Percentiles rank a stretch among this genome's conserved stretches.
These are phyloP conservation scores for Pythium utonaiense DNA, from an alignment of 352 stramenopile species.

Conservation along the genomic window DNA sequence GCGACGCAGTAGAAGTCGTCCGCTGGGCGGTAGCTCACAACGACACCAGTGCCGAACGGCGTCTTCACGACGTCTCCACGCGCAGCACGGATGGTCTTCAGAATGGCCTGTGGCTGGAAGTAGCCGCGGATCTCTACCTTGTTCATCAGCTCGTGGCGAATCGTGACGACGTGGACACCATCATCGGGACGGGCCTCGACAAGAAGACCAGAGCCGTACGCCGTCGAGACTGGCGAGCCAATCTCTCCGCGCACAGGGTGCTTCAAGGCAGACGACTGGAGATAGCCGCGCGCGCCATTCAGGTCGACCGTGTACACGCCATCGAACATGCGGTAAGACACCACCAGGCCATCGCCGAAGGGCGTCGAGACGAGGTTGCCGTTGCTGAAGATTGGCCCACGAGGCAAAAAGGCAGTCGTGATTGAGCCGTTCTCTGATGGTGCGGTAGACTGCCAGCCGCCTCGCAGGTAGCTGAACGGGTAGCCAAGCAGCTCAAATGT, in stretches of 20 bases:
- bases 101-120: constrained; percentile 53
- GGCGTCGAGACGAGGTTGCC: constrained; percentile 53
- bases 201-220: constrained; percentile 65
- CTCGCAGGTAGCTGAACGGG: constrained; percentile 65
- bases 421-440: constrained; percentile 22
- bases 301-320: constrained; percentile 61
- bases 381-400: constrained; percentile 30
- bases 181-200: constrained; percentile 54
- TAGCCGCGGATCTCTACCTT: constrained; percentile 50
- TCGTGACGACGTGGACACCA: constrained; percentile 64
- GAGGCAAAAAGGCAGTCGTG: not conserved
- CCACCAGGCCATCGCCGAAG: constrained; percentile 67
- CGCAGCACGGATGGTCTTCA: constrained; percentile 54
- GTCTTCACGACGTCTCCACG: constrained; percentile 77
- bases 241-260: constrained; percentile 49
- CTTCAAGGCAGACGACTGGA: constrained; percentile 30
- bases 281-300: constrained; percentile 41
- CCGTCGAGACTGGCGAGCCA: constrained; percentile 60
- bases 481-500: constrained; percentile 69
- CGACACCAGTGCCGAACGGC: constrained; percentile 69
- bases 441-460: constrained; percentile 25
- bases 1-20: constrained; percentile 72
- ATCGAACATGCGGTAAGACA: constrained; percentile 36
- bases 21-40: constrained; percentile 55
- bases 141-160: constrained; percentile 50